Evolutionary conservation across 805 yeast species (phyloP), one percentile per base, ranked within the genome.

Genomic region (Ogataea pignaliae): DNA sequence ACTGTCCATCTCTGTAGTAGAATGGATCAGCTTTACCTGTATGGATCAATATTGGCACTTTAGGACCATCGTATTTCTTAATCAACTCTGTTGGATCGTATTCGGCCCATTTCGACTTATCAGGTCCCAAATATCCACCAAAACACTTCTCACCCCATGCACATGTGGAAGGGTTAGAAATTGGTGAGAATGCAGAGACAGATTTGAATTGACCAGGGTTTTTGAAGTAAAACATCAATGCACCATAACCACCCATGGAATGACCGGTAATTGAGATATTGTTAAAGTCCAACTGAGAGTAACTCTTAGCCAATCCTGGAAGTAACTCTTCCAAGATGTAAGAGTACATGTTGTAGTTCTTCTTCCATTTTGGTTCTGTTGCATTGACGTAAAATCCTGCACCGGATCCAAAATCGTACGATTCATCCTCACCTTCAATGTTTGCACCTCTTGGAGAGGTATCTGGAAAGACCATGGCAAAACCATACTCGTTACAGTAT

Each of bases 231-330:
- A 78, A 75, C 47, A 84, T 69, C 47, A 91, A 66, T 0, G 99
- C 95, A 45, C 98, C 99, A 61, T 78, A 88, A 1, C 99, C 99
- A 40, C 99, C 99, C 98, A 93, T 93, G 1, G 99, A 93, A 64
- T 93, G 98, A 36, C 99, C 99, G n/a, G 93, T 81, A 52, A 91
- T 79, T 16, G 91, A 77, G 41, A 81, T 74, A 34, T 76, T 82
- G 34, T 67, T 61, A 49, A 83, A 81, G 64, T 91, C 88, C 47
- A 91, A 68, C 34, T 66, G 63, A 2, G 68, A 47, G 43, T 63
- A 74, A 14, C 66, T 63, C 11, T 56, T 53, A 12, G 74, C 63
- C 52, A 88, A 68, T 28, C 65, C 66, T 18, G 66, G 65, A 33
- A 83, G 83, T 47, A 91, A 72, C 61, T 91, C 99, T 33, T 75